A percentile compares a stretch with the other conserved stretches of the same genome.
Conservation (phyloP, 2,329 filamentous ascomycete species). For the Xylariaceae sp. region DNA sequence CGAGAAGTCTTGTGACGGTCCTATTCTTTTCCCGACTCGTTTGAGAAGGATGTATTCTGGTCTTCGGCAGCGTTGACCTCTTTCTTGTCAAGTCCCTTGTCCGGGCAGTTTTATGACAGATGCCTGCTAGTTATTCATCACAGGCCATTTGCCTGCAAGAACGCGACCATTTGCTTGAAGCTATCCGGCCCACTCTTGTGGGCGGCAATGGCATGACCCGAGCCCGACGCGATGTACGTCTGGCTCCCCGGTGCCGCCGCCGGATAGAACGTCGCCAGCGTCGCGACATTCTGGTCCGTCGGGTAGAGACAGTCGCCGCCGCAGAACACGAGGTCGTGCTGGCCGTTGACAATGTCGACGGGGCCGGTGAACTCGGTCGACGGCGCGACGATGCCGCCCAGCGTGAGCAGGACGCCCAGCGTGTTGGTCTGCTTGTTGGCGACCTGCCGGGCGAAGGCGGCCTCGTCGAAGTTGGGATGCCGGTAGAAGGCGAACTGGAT, state of each 20-base stretch:
- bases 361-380: constrained; percentile 12
- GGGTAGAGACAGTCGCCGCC: constrained; percentile 15
- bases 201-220: constrained; percentile 15
- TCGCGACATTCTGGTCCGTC: constrained; percentile 9
- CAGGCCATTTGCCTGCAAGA: constrained; percentile 12
- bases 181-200: constrained; percentile 15
- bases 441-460: constrained; percentile 11
- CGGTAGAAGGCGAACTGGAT: constrained; percentile 17
- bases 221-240: constrained; percentile 13
- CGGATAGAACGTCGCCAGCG: constrained; percentile 11
- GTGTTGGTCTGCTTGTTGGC: constrained; percentile 16
- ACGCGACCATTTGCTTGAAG: constrained; percentile 16
- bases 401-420: constrained; percentile 13
- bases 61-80: too few species aligned
- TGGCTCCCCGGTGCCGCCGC: constrained; percentile 10
- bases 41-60: too few species aligned
- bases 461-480: constrained; percentile 11
- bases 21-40: too few species aligned
- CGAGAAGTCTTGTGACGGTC: too few species aligned
- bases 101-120: too few species aligned
- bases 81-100: too few species aligned
- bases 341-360: constrained; percentile 16
- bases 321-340: constrained; percentile 17
- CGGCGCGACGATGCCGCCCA: constrained; percentile 11
- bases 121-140: too few species aligned